phyloP scores from a whole-genome alignment of 306 rosid genomes.

The Pachyrhizus erosus region DNA sequence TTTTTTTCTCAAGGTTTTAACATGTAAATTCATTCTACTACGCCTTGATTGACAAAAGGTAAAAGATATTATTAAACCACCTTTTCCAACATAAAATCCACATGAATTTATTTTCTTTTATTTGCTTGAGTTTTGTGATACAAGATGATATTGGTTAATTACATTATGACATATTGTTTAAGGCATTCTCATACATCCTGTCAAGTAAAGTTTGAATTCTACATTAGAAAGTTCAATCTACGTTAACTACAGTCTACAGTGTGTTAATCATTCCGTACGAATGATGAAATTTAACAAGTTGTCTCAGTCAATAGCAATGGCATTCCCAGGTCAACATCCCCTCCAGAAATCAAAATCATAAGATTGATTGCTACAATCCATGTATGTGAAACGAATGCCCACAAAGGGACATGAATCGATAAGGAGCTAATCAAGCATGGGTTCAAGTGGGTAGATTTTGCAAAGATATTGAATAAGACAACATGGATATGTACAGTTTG shows the following conservation, averaged over 20 bases:
- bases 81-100: background rate
- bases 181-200: background rate
- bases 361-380: slow-evolving; percentile 17
- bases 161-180: background rate
- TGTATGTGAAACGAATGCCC: background rate
- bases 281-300: background rate
- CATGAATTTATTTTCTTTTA: background rate
- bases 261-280: background rate
- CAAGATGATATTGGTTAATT: background rate
- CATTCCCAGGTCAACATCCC: slow-evolving; percentile 18
- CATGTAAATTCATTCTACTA: background rate
- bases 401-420: background rate
- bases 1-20: background rate
- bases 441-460: background rate
- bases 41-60: background rate
- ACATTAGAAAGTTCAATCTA: slow-evolving; percentile 3
- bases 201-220: background rate
- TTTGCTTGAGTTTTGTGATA: background rate
- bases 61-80: background rate
- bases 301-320: background rate
- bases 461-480: background rate
- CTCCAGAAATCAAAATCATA: background rate
- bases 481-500: background rate
- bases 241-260: background rate
- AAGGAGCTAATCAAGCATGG: background rate